Evolutionary conservation across 176 grass and related monocot genomes (phyloP).

Genomic region (sorghum (Sorghum bicolor)): Sorghum_bicolor_NCBIv3 NC_012875.2:44529501-44530000

Average conservation of each 20-base stretch:
- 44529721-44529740: conserved; percentile 38
- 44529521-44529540: conserved; percentile 47
- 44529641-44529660: conserved; percentile 58
- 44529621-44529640: not conserved
- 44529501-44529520: not conserved
- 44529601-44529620: conserved; percentile 33
- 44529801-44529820: not conserved
- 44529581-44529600: conserved; percentile 45
- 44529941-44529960: conserved; percentile 50
- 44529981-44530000: conserved; percentile 77
- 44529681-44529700: conserved; percentile 65
- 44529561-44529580: conserved; percentile 56
- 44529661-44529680: conserved; percentile 75
- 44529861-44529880: conserved; percentile 48
- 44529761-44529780: conserved; percentile 61
- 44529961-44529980: conserved; percentile 75
- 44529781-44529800: conserved; percentile 11
- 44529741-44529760: conserved; percentile 50
- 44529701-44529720: conserved; percentile 60
- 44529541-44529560: conserved; percentile 70
- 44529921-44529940: conserved; percentile 51
- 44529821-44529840: too few species aligned
- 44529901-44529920: conserved; percentile 58
- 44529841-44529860: conserved; percentile 25
- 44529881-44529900: conserved; percentile 46